Evolutionary conservation across 768 basidiomycete species (phyloP).

Genomic region (Filobasidium wieringae): DNA sequence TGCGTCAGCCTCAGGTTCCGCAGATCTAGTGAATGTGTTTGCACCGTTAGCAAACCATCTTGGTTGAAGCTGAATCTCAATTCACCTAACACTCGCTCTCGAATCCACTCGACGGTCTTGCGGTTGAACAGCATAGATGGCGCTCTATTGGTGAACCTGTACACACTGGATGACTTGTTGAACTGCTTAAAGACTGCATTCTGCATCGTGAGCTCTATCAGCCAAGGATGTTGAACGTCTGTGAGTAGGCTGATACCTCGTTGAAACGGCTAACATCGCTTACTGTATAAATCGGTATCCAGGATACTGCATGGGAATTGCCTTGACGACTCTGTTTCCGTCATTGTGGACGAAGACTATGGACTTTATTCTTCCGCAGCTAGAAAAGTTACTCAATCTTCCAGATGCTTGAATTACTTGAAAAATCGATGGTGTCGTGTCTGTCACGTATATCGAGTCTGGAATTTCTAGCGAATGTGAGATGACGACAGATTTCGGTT

Average conservation of each 20-base stretch:
- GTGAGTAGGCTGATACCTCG: background rate
- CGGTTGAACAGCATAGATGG: slow-evolving; percentile 54
- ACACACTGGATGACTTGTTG: slow-evolving; percentile 44
- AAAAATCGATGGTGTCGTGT: too few relatives aligned
- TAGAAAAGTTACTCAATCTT: too few relatives aligned
- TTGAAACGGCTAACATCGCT: slow-evolving; percentile 26
- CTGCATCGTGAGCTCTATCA: slow-evolving; percentile 77
- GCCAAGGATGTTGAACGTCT: background rate
- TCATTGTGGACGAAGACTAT: background rate
- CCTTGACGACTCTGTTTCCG: background rate
- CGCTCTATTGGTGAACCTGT: slow-evolving; percentile 72
- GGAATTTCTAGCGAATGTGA: too few relatives aligned
- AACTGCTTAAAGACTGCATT: slow-evolving; percentile 73
- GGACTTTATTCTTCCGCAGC: too few relatives aligned
- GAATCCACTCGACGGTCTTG: slow-evolving; percentile 52
- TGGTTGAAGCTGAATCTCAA: slow-evolving; percentile 6
- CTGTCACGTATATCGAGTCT: too few relatives aligned
- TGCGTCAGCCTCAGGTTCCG: slow-evolving; percentile 50
- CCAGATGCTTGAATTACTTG: too few relatives aligned
- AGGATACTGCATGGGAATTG: slow-evolving; percentile 51
- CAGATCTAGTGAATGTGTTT: slow-evolving; percentile 56
- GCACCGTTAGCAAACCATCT: background rate
- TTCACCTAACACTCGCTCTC: slow-evolving; percentile 50
- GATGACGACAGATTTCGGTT: too few relatives aligned
- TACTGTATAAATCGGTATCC: slow-evolving; percentile 94